Conservation (phyloP, 2,329 filamentous ascomycete genomes). For the Verticillium albo-atrum region DNA sequence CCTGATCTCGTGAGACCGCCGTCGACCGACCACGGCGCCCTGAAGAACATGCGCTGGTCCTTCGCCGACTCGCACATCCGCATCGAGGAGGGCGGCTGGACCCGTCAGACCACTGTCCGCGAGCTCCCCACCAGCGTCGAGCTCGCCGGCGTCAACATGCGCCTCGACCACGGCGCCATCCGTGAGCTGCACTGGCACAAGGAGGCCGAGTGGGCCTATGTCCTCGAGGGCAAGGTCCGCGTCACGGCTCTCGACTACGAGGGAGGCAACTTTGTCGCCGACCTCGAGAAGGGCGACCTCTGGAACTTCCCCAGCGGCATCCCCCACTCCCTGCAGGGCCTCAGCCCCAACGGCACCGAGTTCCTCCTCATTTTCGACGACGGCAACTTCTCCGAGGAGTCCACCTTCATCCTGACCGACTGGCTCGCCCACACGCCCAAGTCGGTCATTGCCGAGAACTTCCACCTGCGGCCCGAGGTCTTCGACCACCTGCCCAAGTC, state of each 20-base stretch:
- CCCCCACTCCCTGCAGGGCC: slow-evolving; percentile 63
- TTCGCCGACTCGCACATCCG: slow-evolving; percentile 61
- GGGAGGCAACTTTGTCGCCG: slow-evolving; percentile 72
- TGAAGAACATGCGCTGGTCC: slow-evolving; percentile 70
- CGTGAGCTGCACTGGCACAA: slow-evolving; percentile 80
- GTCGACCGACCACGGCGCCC: slow-evolving; percentile 66
- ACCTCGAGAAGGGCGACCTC: slow-evolving; percentile 69
- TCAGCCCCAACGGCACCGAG: slow-evolving; percentile 20
- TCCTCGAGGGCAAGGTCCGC: slow-evolving; percentile 65
- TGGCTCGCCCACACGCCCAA: slow-evolving; percentile 71
- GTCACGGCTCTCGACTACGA: slow-evolving; percentile 72
- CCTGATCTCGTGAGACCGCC: slow-evolving; percentile 69
- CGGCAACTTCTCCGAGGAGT: slow-evolving; percentile 52
- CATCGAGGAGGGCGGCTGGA: slow-evolving; percentile 72
- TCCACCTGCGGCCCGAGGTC: slow-evolving; percentile 65
- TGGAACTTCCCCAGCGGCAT: slow-evolving; percentile 80
- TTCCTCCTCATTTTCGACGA: slow-evolving; percentile 43
- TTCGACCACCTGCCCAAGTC: slow-evolving; percentile 62
- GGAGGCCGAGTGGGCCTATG: slow-evolving; percentile 74
- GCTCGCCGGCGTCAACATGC: slow-evolving; percentile 75
- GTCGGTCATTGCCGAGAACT: slow-evolving; percentile 70
- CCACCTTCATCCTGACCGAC: slow-evolving; percentile 69
- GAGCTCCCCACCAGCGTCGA: slow-evolving; percentile 64
- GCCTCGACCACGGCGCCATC: slow-evolving; percentile 66
- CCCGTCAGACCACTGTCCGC: slow-evolving; percentile 64